phyloP scores from a whole-genome alignment of 148 eudicot genomes.

The Diospyros lotus region DNA sequence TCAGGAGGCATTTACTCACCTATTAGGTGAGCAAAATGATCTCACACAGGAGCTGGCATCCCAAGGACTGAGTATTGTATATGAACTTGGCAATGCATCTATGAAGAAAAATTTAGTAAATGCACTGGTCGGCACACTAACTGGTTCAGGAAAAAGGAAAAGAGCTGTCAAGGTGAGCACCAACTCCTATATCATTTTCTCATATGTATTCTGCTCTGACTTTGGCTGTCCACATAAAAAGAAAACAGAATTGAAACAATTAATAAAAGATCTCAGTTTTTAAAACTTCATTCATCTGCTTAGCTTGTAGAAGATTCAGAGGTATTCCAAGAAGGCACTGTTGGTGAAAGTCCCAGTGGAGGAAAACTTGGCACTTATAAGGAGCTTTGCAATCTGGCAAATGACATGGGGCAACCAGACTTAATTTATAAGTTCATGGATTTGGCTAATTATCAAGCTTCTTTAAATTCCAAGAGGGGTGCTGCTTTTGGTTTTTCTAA shows the following conservation, averaged over 20 bases:
- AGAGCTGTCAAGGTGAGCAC: conserved; percentile 80
- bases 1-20: conserved; percentile 96
- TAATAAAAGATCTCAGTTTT: neutral
- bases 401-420: conserved; percentile 99
- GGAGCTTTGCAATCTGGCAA: conserved; percentile 92
- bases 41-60: conserved; percentile 95
- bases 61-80: conserved; percentile 96
- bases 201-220: neutral
- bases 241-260: neutral
- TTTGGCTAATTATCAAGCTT: conserved; percentile 91
- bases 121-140: conserved; percentile 89
- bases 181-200: neutral
- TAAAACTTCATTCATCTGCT: conserved; percentile 14
- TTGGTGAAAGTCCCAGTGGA: conserved; percentile 83
- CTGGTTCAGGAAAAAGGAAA: conserved; percentile 97
- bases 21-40: conserved; percentile 89
- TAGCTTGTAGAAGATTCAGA: conserved; percentile 91
- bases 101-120: conserved; percentile 86
- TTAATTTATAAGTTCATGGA: conserved; percentile 96
- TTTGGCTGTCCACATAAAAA: neutral
- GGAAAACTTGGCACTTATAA: conserved; percentile 91
- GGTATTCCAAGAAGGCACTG: conserved; percentile 85
- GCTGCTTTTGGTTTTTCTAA: conserved; percentile 98
- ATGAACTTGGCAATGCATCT: conserved; percentile 80
- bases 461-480: conserved; percentile 94